phyloP scores from a whole-genome alignment of 495 filamentous ascomycete species.

The Daldinia vernicosa region DNA sequence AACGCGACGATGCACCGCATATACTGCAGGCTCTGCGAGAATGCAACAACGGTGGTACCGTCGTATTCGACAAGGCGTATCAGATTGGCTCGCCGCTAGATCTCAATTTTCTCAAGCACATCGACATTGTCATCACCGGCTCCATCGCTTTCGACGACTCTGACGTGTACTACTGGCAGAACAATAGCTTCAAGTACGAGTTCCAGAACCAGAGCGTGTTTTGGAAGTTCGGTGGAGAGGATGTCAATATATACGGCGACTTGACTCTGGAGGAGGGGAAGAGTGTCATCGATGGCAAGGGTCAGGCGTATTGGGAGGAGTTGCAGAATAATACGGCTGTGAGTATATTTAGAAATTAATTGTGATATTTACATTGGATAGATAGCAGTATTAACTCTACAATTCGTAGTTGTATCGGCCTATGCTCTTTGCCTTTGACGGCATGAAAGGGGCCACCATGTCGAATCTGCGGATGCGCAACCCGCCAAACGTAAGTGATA shows the following conservation, averaged over 20 bases:
- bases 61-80: constrained; percentile 67
- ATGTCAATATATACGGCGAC: constrained; percentile 46
- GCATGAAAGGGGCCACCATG: constrained; percentile 67
- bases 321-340: constrained; percentile 58
- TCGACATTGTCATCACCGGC: constrained; percentile 61
- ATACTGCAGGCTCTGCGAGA: constrained; percentile 66
- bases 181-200: constrained; percentile 43
- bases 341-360: background rate
- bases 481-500: constrained; percentile 59
- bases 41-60: constrained; percentile 74
- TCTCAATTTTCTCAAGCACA: constrained; percentile 68
- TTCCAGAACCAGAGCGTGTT: constrained; percentile 46
- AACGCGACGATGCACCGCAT: constrained; percentile 64
- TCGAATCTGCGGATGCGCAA: constrained; percentile 69
- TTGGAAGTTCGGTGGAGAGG: constrained; percentile 48
- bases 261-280: constrained; percentile 29
- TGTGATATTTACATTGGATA: background rate
- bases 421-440: constrained; percentile 69
- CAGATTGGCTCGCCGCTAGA: constrained; percentile 72
- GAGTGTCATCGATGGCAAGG: constrained; percentile 48
- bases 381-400: background rate
- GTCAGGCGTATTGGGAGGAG: constrained; percentile 75
- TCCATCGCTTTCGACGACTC: constrained; percentile 37
- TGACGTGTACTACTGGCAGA: constrained; percentile 45
- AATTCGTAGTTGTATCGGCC: constrained; percentile 34